Percentiles rank a stretch among this genome's conserved stretches.
phyloP scores from a whole-genome alignment of 2,329 filamentous ascomycete species.

The Zelopaecilomyces penicillatus region DNA sequence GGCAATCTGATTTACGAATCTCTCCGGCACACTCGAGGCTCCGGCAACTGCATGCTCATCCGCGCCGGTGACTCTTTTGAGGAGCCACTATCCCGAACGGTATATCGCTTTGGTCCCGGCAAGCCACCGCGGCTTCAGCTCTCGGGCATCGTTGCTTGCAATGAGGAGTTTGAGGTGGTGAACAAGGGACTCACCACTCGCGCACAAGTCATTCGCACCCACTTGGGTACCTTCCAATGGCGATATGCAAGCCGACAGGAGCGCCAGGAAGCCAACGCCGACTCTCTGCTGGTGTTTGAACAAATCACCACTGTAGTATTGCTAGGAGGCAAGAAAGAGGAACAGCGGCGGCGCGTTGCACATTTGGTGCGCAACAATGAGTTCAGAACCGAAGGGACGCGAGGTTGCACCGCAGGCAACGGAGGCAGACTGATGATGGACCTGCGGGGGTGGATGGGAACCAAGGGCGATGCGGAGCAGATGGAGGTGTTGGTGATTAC shows the following conservation, averaged over 20 bases:
- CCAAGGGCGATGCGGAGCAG: constrained; percentile 26
- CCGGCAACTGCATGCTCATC: constrained; percentile 40
- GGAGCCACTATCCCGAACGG: constrained; percentile 39
- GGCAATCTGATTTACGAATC: constrained; percentile 42
- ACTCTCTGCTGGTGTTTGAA: constrained; percentile 44
- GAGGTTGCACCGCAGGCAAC: constrained; percentile 35
- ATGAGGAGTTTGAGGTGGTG: constrained; percentile 19
- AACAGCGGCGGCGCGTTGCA: constrained; percentile 27
- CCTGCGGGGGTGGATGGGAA: constrained; percentile 25
- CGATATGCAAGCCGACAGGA: constrained; percentile 41
- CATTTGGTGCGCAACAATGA: constrained; percentile 34
- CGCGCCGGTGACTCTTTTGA: constrained; percentile 27
- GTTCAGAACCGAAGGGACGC: constrained; percentile 31
- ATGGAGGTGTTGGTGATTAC: constrained; percentile 45
- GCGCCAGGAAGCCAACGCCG: constrained; percentile 31
- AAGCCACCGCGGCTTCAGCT: constrained; percentile 38
- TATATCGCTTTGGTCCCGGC: constrained; percentile 49
- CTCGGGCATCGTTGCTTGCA: constrained; percentile 8
- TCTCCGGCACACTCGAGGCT: constrained; percentile 36
- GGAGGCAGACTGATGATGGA: constrained; percentile 41
- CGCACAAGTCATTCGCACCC: constrained; percentile 36
- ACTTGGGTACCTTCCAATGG: constrained; percentile 47
- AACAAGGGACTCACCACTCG: constrained; percentile 37
- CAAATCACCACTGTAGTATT: constrained; percentile 27
- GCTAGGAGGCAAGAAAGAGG: constrained; percentile 19